Base-by-base conservation (phyloP, 208 protist species). In the Trypanosoma avium region DNA sequence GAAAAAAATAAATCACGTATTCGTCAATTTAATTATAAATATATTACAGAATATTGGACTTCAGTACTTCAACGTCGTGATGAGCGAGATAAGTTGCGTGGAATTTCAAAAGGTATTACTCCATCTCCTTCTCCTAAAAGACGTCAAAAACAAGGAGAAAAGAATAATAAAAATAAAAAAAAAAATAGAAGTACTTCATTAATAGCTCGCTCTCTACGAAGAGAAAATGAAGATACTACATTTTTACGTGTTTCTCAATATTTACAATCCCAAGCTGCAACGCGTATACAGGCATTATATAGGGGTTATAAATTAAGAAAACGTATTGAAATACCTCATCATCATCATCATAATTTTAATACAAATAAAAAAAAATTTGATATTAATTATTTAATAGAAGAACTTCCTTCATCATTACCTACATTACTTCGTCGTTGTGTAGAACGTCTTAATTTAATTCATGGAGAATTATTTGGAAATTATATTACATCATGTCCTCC, bases 281-380 rank as follows among this genome's bases (percentile, higher is more conserved):
- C 70, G n/a, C 67, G 62, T 10, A 90, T 95, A 63, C 90, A 95
- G 64, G 65, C 82, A 0, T 40, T 75, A 21, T 91, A 77, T 64
- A 72, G 90, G 10, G 84, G 81, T 10, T 72, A 80, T 46, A 30
- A 47, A 70, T 42, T 12, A 15, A 52, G 61, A 33, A 69, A 56
- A 35, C n/a, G 38, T 24, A 29, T 32, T 2, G 8, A 30, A 40
- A 32, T 52, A 27, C 30, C 13, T 19, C 4, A 32, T 36, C 35
- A 1, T 7, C 27, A 50, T 12, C 55, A 32, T 6, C 55, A 49
- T 22, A 1, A 36, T 19, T 2, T 6, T 24, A 42, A 42, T n/a
- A 9, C 2, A 42, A 42, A 42, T n/a, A 15, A 9, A 42, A 42
- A 2, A 9, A 3, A 4, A 21, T 6, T 24, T 30, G 22, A 33